Evolutionary conservation across 768 basidiomycete species (phyloP).

Genomic region (Boletus tomentosulus): DNA sequence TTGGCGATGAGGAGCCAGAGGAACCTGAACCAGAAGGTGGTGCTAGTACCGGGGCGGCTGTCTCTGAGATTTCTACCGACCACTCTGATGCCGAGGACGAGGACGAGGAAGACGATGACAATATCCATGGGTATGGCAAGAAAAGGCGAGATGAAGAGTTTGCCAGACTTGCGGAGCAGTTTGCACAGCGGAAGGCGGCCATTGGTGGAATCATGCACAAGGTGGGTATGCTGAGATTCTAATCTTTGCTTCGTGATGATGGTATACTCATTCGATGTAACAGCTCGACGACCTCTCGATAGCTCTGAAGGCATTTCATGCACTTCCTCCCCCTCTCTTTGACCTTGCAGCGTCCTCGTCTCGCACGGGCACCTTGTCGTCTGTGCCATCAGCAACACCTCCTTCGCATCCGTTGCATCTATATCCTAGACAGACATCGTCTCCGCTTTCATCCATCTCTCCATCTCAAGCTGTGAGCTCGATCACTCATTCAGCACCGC

Average conservation of each 20-base stretch:
- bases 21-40: slow-evolving; percentile 13
- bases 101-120: slow-evolving; percentile 35
- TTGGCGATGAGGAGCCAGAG: slow-evolving; percentile 26
- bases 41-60: slow-evolving; percentile 5
- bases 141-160: slow-evolving; percentile 65
- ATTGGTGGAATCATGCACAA: slow-evolving; percentile 73
- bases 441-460: slow-evolving; percentile 5
- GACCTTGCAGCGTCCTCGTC: slow-evolving; percentile 28
- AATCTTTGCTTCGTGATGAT: background rate
- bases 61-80: slow-evolving; percentile 24
- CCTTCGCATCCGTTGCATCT: slow-evolving; percentile 6
- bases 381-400: slow-evolving; percentile 14
- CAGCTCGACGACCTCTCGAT: slow-evolving; percentile 31
- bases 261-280: background rate
- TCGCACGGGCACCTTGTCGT: slow-evolving; percentile 31
- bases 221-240: slow-evolving; percentile 33
- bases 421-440: slow-evolving; percentile 1
- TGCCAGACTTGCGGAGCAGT: slow-evolving; percentile 59
- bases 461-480: slow-evolving; percentile 3
- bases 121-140: slow-evolving; percentile 52
- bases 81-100: slow-evolving; percentile 35
- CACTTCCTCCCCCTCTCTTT: slow-evolving; percentile 39
- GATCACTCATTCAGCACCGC: background rate
- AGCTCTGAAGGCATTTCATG: slow-evolving; percentile 41
- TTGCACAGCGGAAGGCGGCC: slow-evolving; percentile 63